These are phyloP conservation scores for Pseudoturritis turrita DNA, from an alignment of 345 rosid species.

Conservation along the genomic window DNA sequence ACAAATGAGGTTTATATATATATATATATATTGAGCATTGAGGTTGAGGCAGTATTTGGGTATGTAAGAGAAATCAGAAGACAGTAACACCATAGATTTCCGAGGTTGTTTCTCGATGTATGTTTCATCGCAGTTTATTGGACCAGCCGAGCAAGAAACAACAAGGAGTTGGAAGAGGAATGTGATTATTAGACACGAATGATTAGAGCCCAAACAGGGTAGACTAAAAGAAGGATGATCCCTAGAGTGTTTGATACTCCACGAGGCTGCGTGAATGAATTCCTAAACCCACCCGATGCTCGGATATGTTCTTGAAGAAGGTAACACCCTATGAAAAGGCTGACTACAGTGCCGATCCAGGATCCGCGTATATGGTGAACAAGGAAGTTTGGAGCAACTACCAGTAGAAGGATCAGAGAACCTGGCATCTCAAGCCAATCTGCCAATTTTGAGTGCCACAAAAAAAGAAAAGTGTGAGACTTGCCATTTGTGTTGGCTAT, in stretches of 20 bases:
- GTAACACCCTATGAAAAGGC: slow-evolving; percentile 74
- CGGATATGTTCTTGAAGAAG: slow-evolving; percentile 85
- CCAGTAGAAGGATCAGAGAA: slow-evolving; percentile 64
- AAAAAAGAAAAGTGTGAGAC: neutral
- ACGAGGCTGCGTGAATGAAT: slow-evolving; percentile 66
- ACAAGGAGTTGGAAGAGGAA: neutral
- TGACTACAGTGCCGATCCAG: slow-evolving; percentile 53
- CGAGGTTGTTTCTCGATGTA: neutral
- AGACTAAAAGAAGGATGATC: slow-evolving; percentile 69
- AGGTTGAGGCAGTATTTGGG: slow-evolving; percentile 12
- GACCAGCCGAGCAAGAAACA: slow-evolving; percentile 8
- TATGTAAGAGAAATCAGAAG: slow-evolving; percentile 2
- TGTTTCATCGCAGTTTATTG: neutral
- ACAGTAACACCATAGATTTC: slow-evolving; percentile 1
- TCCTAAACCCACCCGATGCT: slow-evolving; percentile 91
- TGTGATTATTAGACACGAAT: slow-evolving; percentile 40
- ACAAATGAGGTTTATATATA: too few relatives aligned
- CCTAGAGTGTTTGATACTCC: slow-evolving; percentile 86
- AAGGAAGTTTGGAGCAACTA: slow-evolving; percentile 59
- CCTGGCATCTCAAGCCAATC: slow-evolving; percentile 82
- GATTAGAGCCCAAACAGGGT: slow-evolving; percentile 82
- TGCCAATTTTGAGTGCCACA: slow-evolving; percentile 14
- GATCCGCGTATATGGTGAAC: slow-evolving; percentile 45
- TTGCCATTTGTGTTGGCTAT: neutral
- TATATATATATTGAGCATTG: too few relatives aligned